These are phyloP conservation scores for Hypoxylon sp. DNA, from an alignment of 2,329 filamentous ascomycete genomes.

Conservation along the genomic window DNA sequence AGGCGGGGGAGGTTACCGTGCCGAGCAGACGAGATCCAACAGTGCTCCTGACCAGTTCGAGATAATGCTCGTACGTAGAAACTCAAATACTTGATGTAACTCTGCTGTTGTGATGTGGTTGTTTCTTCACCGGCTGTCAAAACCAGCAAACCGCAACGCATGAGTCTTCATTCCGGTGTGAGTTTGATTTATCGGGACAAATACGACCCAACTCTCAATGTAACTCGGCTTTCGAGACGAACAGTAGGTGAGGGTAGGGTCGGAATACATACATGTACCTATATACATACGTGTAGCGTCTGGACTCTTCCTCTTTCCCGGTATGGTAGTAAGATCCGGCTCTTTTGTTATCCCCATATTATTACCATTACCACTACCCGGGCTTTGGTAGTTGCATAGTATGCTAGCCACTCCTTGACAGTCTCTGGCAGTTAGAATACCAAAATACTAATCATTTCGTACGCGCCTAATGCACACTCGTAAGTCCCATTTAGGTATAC, in stretches of 20 bases:
- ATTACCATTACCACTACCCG: conserved; percentile 28
- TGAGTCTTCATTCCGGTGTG: conserved; percentile 12
- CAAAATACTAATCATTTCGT: background rate
- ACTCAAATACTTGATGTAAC: conserved; percentile 43
- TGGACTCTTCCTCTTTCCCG: conserved; percentile 31
- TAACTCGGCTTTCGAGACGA: conserved; percentile 8
- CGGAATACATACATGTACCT: no score
- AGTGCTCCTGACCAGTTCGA: conserved; percentile 27
- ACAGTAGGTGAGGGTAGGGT: background rate
- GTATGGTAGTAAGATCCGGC: conserved; percentile 39
- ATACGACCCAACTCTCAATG: conserved; percentile 29
- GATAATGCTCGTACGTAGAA: conserved; percentile 34
- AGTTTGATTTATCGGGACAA: conserved; percentile 5
- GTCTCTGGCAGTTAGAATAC: background rate
- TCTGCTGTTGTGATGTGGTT: conserved; percentile 13
- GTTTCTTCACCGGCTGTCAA: conserved; percentile 13
- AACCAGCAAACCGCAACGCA: conserved; percentile 13
- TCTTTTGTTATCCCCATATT: conserved; percentile 36
- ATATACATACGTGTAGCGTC: background rate
- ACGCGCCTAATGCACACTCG: background rate
- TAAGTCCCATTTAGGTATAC: background rate
- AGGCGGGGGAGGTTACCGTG: conserved; percentile 38
- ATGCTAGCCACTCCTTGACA: background rate
- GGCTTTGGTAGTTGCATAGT: conserved; percentile 10
- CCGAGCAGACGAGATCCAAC: conserved; percentile 30